A percentile compares a stretch with the other conserved stretches of the same genome.
These are phyloP conservation scores for Boletus eberwhitei DNA, from an alignment of 768 basidiomycete species.

Conservation along the genomic window DNA sequence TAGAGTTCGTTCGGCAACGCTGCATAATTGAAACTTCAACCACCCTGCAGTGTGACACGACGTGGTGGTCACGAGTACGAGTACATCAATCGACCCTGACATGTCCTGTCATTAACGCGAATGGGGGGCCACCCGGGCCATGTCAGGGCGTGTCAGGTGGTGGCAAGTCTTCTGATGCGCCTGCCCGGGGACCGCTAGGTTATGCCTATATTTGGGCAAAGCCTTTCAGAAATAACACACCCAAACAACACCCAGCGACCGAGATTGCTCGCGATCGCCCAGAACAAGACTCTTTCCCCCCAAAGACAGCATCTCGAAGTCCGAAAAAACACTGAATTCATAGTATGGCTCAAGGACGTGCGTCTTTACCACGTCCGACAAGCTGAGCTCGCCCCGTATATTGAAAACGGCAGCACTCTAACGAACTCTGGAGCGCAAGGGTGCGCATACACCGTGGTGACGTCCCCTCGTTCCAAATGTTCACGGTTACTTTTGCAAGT, in stretches of 20 bases:
- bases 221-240: constrained; percentile 6
- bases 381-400: constrained; percentile 29
- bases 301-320: constrained; percentile 66
- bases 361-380: not conserved
- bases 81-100: too few relatives aligned
- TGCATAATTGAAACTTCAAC: too few relatives aligned
- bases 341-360: constrained; percentile 74
- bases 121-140: too few relatives aligned
- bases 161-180: too few relatives aligned
- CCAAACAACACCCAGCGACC: constrained; percentile 3
- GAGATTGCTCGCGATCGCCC: constrained; percentile 38
- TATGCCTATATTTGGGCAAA: not conserved
- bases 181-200: too few relatives aligned
- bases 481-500: constrained; percentile 85
- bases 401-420: constrained; percentile 40
- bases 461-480: constrained; percentile 6
- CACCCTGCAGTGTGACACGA: too few relatives aligned
- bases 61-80: too few relatives aligned
- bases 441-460: not conserved
- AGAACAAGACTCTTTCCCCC: constrained; percentile 50
- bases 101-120: too few relatives aligned
- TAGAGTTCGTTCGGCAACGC: too few relatives aligned
- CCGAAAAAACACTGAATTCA: constrained; percentile 81
- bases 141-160: too few relatives aligned
- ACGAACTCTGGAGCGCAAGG: constrained; percentile 43